Evolutionary conservation across 2,329 filamentous ascomycete species (phyloP).

Genomic region (Nannizziopsis barbatae): DNA sequence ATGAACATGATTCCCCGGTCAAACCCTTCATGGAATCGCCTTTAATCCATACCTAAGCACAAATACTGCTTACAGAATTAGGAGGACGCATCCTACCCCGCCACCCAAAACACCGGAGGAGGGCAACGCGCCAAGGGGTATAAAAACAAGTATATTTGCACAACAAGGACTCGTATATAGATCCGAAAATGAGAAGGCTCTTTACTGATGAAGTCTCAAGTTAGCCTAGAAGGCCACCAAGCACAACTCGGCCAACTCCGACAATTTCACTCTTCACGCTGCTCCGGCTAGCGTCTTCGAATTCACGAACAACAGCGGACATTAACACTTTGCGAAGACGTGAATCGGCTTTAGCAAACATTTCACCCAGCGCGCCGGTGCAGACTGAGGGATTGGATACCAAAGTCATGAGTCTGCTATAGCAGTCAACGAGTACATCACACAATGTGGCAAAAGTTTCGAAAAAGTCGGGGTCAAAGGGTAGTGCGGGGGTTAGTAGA

Average conservation of each 20-base stretch:
- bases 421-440: conserved; percentile 88
- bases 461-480: conserved; percentile 94
- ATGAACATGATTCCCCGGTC: too few species aligned
- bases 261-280: conserved; percentile 71
- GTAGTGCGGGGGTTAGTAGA: conserved; percentile 79
- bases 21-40: too few species aligned
- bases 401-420: conserved; percentile 64
- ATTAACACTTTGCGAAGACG: conserved; percentile 81
- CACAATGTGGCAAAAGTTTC: conserved; percentile 93
- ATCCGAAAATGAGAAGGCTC: too few species aligned
- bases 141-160: too few species aligned
- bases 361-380: conserved; percentile 58
- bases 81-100: too few species aligned
- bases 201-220: not conserved
- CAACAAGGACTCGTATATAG: not conserved
- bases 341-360: conserved; percentile 82
- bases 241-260: conserved; percentile 75
- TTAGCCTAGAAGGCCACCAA: conserved; percentile 65
- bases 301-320: conserved; percentile 76
- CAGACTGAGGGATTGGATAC: conserved; percentile 66
- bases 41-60: too few species aligned
- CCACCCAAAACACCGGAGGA: too few species aligned
- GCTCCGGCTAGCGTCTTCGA: conserved; percentile 72
- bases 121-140: too few species aligned
- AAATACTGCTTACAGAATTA: too few species aligned